Evolutionary conservation across 306 rosid species (phyloP), one percentile per base, ranked within the genome.

Genomic region (Luffa aegyptiaca): DNA sequence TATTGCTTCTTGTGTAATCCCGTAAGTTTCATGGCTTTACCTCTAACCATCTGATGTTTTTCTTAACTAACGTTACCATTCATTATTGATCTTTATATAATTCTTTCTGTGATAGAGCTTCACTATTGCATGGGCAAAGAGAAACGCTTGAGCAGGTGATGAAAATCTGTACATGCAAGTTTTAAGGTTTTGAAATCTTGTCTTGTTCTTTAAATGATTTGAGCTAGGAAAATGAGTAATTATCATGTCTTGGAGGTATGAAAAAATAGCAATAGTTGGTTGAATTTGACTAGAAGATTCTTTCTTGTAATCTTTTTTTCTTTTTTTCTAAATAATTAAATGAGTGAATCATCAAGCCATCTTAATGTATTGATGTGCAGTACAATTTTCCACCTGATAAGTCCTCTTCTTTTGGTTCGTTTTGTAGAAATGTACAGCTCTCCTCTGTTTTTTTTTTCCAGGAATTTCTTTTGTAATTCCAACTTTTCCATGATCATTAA

Each of bases 111-210:
- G 10, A 57, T 82, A 95, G 99, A 79, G 92, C 97, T 56, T 88
- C 93, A 14, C 79, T 93, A 75, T 80, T 95, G 88, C 99, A 88
- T 42, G 99, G 97, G 69, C 92, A 85, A 80, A 91, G 97, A 82
- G 97, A 91, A 86, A 87, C 79, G 68, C 92, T 89, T 81, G 97
- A 91, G 82, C 97, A 81, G 97, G 99, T 93, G 84, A 82, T 81
- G 57, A 44, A 68, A 66, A 77, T 89, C 45, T 79, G 64, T 72
- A 72, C 44, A 21, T 80, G 79, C 64, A 78, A 79, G 80, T 82
- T 78, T 20, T 55, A 72, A 52, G 17, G 78, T 51, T 51, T 26
- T 74, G 78, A 33, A 31, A 51, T 49, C 33, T 74, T 33, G 2
- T 74, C 16, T 52, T 51, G 13, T 74, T 73, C 21, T 31, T 74